Evolutionary conservation across 257 asterid species (phyloP), one percentile per base, ranked within the genome.

Genomic region (Prunella vulgaris): DNA sequence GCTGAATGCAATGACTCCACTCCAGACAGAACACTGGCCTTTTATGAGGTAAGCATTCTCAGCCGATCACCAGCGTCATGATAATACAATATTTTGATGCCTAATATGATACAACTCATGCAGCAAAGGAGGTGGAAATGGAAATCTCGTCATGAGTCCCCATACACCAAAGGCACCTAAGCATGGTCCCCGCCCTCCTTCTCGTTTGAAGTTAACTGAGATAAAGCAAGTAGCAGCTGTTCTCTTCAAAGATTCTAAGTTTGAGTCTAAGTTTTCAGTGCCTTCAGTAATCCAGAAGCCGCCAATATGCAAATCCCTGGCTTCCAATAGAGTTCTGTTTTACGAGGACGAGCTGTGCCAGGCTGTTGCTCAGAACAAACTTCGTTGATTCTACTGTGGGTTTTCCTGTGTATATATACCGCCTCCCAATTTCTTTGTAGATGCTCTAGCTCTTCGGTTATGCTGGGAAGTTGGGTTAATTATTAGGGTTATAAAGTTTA

Each of bases 351-450:
- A 93, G 72, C 73, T 93, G 56, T 93, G 99, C 83, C 95, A 93
- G 77, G 96, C 99, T 3, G 99, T 90, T 66, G 97, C 97, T 27
- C 97, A 90, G 76, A 93, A 93, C 85, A 93, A 90, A 69, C 96
- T 93, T 56, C 92, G 83, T 66, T 93, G 93, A 91, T 59, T 60
- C 24, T 10, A 5, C 17, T 3, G 64, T 24, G 53, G 72, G 38
- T 71, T 56, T n/a, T 35, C 33, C 10, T 82, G 79, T 87, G 79
- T 75, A 78, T 72, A 81, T 73, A 52, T 64, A 22, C 18, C 57
- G 28, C 56, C 64, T 72, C 74, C 63, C 79, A 13, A 42, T 4
- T 42, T 42, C 18, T 13, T 42, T 18, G 17, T 42, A 13, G 51
- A 42, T 76, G 75, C 76, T 81, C 8, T 35, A 9, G 42, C 42